These are phyloP conservation scores for Echinosphaeria canescens DNA, from an alignment of 2,329 filamentous ascomycete species.

Conservation along the genomic window DNA sequence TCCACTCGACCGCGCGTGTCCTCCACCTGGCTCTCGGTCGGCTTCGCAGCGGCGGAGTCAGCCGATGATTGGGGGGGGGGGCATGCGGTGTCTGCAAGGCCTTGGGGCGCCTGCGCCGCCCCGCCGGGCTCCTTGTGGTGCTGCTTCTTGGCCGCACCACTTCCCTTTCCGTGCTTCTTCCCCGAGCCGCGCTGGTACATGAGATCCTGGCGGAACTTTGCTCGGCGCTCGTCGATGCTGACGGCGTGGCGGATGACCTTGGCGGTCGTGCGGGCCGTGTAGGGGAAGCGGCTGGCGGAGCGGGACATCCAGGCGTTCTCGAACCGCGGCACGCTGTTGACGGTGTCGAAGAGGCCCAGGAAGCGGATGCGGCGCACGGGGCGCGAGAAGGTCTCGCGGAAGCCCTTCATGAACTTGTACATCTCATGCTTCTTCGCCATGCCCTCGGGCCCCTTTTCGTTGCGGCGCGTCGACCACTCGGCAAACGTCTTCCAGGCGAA, in stretches of 20 bases:
- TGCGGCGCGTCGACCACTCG: slow-evolving; percentile 43
- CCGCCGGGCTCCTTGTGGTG: no score
- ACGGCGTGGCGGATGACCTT: slow-evolving; percentile 47
- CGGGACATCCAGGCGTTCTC: slow-evolving; percentile 61
- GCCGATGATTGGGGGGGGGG: no score
- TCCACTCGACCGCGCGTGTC: no score
- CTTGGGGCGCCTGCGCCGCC: no score
- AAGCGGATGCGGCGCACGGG: slow-evolving; percentile 56
- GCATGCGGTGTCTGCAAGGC: no score
- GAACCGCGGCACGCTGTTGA: slow-evolving; percentile 61
- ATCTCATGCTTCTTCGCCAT: slow-evolving; percentile 32
- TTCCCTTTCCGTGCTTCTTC: slow-evolving; percentile 5
- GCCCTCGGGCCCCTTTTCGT: slow-evolving; percentile 11
- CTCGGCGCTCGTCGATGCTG: slow-evolving; percentile 46
- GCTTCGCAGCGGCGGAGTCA: slow-evolving; percentile 3
- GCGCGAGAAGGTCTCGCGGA: slow-evolving; percentile 61
- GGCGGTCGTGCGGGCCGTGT: slow-evolving; percentile 33
- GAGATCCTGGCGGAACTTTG: slow-evolving; percentile 51
- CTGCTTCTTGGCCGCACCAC: no score
- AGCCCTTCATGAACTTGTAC: slow-evolving; percentile 56
- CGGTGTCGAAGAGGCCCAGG: slow-evolving; percentile 62
- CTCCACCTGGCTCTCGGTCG: no score
- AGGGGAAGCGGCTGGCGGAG: slow-evolving; percentile 57
- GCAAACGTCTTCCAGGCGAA: slow-evolving; percentile 74
- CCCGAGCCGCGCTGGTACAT: slow-evolving; percentile 26